Base-by-base conservation (phyloP, 192 early-diverging fungal genomes). In the Gamsiella multidivaricata region DNA sequence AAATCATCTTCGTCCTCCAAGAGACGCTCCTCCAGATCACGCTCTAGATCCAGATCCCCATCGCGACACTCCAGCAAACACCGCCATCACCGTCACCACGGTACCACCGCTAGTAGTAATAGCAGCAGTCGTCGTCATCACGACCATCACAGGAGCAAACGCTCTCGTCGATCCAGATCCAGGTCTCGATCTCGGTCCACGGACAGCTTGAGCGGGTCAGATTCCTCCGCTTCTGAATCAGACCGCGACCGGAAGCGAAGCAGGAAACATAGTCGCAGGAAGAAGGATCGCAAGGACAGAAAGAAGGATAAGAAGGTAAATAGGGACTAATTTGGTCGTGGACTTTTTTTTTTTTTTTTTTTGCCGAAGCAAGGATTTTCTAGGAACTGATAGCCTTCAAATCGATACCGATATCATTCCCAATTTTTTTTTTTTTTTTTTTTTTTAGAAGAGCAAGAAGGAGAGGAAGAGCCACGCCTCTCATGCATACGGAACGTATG, bases 401-500 rank as follows among this genome's bases (percentile, higher is more conserved):
- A 17, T 33, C 45, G 15, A 53, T 23, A 59, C 23, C 29, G 9
- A 36, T 56, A 37, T 51, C 22, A 46, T 18, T 25, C 18, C 33
- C 45, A 46, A 12, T n/a, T 17, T 56, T 23, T 53, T 43, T 60
- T 47, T 66, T 29, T 41, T 61, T 33, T 34, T 54, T 64, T 5
- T 32, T 18, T 17, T 33, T 0, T 69, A 78, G 66, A 78, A 78
- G 65, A 62, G 74, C 54, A 75, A 82, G 49, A 82, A 83, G 71
- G 61, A 85, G 53, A 82, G 80, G 63, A 81, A 81, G 46, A 69
- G 50, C 18, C 65, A 79, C 22, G 58, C 80, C 26, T 79, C 70
- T 22, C 80, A 80, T 33, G 55, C 71, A 5, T 88, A 81, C 57
- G 87, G 87, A 28, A 81, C 81, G n/a, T 54, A 83, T 68, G 87